A percentile compares a stretch with the other conserved stretches of the same genome.
phyloP scores from a whole-genome alignment of 306 rosid species.

The Dalbergia cochinchinensis region DNA sequence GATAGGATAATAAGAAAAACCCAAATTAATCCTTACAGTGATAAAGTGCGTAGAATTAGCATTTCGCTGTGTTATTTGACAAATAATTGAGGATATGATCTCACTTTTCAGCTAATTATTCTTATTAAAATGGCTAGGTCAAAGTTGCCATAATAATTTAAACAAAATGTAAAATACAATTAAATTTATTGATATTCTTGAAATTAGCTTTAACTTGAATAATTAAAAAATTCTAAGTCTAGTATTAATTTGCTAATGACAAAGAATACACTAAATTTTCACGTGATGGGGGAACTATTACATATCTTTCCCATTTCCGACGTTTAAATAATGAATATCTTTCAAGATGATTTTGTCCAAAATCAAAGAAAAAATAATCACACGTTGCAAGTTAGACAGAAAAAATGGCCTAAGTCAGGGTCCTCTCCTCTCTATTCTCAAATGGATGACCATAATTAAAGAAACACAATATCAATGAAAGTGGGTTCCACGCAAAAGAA shows the following conservation, averaged over 20 bases:
- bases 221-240: not conserved
- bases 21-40: not conserved
- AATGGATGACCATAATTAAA: constrained; percentile 37
- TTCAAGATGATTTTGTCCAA: constrained; percentile 7
- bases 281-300: not conserved
- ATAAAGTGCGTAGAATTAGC: not conserved
- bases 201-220: not conserved
- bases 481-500: constrained; percentile 47
- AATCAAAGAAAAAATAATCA: not conserved
- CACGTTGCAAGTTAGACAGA: constrained; percentile 13
- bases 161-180: not conserved
- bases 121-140: not conserved
- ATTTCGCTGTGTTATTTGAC: not conserved
- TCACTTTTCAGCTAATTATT: not conserved
- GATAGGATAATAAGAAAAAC: not conserved
- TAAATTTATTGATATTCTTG: not conserved
- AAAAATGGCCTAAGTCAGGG: constrained; percentile 17
- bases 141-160: not conserved
- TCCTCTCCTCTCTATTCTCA: constrained; percentile 9
- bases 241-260: not conserved
- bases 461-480: constrained; percentile 17
- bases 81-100: not conserved
- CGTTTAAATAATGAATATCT: not conserved
- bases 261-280: constrained; percentile 10
- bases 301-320: not conserved